A percentile compares a stretch with the other conserved stretches of the same genome.
These are phyloP conservation scores for Epichloe elymi DNA, from an alignment of 2,329 filamentous ascomycete species.

Conservation along the genomic window DNA sequence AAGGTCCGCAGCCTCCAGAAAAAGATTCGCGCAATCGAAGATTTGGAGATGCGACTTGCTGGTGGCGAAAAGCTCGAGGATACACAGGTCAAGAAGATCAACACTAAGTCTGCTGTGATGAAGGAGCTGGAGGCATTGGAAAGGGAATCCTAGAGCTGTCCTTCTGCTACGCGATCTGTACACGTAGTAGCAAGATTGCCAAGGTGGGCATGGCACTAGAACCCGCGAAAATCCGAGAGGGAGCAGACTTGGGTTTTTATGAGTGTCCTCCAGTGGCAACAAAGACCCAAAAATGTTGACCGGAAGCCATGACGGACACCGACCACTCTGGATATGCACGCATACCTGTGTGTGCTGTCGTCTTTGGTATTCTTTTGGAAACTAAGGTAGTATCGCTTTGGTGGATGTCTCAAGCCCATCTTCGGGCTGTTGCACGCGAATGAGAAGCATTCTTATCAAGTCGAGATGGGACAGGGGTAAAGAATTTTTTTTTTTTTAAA, in stretches of 20 bases:
- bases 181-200: background rate
- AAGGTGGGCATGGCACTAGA: background rate
- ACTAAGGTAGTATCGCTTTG: background rate
- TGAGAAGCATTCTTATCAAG: background rate
- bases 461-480: background rate
- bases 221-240: background rate
- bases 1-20: slow-evolving; percentile 89
- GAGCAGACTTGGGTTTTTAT: background rate
- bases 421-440: background rate
- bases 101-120: slow-evolving; percentile 70
- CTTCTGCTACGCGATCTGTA: background rate
- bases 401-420: background rate
- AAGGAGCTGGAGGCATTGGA: slow-evolving; percentile 61
- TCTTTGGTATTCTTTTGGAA: background rate
- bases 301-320: background rate
- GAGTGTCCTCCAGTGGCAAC: background rate
- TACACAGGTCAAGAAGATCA: slow-evolving; percentile 97
- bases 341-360: background rate
- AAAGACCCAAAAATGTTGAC: background rate
- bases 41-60: slow-evolving; percentile 91
- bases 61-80: slow-evolving; percentile 95
- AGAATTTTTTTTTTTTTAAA: no score
- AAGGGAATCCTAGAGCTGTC: slow-evolving; percentile 10
- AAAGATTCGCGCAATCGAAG: slow-evolving; percentile 95
- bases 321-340: background rate